Evolutionary conservation across 768 basidiomycete genomes (phyloP), one percentile per base, ranked within the genome.

Genomic region (Terana coerulea): DNA sequence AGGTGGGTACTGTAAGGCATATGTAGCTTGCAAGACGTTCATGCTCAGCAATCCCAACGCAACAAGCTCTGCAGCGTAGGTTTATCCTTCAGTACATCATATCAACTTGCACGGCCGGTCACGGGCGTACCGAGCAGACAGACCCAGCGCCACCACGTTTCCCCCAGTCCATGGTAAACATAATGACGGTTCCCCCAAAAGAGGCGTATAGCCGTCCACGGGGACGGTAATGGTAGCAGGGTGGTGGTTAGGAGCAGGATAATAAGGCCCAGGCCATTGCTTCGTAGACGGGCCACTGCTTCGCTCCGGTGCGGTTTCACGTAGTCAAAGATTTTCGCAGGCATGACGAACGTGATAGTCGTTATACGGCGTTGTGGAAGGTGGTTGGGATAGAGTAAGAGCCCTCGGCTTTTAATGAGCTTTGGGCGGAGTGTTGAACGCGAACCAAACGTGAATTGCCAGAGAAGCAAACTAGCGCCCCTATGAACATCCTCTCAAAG

Each of bases 231-330:
- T 5, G 73, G 73, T 1, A 72, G 50, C 24, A 75, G 58, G 42
- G 69, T 63, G 1, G 72, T 72, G 47, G 69, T 59, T n/a, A 75
- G 52, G 8, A 66, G 50, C 19, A 70, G 54, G 9, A 57, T 60
- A 12, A 66, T 49, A 26, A 75, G 62, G 41, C 61, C 65, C 19
- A 73, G 56, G 1, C 64, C 59, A 24, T 71, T 73, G 40, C 64
- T 72, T 35, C 73, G 72, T 42, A 75, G 57, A 43, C 73, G 65
- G n/a, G 72, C 49, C 6, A 65, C 47, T 2, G 73, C 72, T 49
- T 74, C 72, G 37, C 61, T 65, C 44, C 65, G 69, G 19, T 66
- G 35, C 1, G 71, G 74, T 54, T 69, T 75, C 33, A 64, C 47
- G 53, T 55, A 60, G 53, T 66, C 61, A 8, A 61, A 33, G 11